These are phyloP conservation scores for Neofusicoccum umdonicola DNA, from an alignment of 2,329 filamentous ascomycete species.

Conservation along the genomic window DNA sequence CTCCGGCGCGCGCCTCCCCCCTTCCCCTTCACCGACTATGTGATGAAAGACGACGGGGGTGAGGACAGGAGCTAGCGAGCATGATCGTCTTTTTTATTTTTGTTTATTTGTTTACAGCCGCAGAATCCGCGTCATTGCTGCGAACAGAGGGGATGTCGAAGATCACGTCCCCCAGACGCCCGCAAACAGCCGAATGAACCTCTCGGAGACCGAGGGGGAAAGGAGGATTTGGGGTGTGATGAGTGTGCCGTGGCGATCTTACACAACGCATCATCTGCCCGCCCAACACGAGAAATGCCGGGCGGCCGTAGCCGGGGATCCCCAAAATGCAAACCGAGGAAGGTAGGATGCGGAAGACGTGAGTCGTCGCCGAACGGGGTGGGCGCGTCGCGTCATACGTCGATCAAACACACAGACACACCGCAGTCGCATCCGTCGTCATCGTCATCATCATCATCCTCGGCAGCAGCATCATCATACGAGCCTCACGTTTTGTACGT, in stretches of 20 bases:
- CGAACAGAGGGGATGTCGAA: too few species aligned
- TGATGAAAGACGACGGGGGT: neutral
- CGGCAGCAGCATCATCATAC: neutral
- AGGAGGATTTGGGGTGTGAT: neutral
- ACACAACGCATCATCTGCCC: neutral
- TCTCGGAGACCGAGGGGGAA: neutral
- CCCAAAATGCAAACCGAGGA: neutral
- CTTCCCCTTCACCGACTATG: conserved; percentile 6
- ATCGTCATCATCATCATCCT: neutral
- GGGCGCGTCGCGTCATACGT: conserved; percentile 4
- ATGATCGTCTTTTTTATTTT: too few species aligned
- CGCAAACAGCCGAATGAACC: neutral
- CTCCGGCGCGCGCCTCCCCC: too few species aligned
- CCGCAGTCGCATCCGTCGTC: neutral
- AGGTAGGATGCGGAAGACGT: neutral
- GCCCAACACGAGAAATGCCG: neutral
- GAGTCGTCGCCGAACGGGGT: neutral
- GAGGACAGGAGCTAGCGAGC: too few species aligned
- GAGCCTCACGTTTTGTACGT: neutral
- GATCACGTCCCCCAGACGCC: neutral
- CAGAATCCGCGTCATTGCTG: too few species aligned
- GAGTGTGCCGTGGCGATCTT: neutral
- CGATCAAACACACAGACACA: conserved; percentile 9
- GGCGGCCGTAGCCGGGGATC: neutral
- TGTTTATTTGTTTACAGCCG: too few species aligned